Percentiles rank a stretch among this genome's conserved stretches.
Evolutionary conservation across 2,329 filamentous ascomycete genomes (phyloP).

Genomic region (Neoscytalidium dimidiatum): DNA sequence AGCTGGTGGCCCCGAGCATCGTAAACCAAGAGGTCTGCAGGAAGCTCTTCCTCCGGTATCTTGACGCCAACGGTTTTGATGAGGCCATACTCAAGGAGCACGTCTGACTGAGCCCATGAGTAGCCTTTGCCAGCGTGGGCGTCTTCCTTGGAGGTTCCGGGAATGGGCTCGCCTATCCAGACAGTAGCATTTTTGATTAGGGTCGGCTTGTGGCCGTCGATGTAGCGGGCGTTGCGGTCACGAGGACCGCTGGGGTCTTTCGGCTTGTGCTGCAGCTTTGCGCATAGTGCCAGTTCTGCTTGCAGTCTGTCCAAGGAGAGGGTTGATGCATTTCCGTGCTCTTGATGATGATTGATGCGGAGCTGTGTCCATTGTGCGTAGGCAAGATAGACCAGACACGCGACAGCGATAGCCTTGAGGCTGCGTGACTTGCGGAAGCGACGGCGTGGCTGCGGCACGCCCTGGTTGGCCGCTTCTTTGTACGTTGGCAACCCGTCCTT

Average conservation of each 20-base stretch:
- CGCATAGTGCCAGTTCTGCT: slow-evolving; percentile 58
- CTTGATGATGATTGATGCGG: slow-evolving; percentile 25
- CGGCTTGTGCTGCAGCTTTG: slow-evolving; percentile 57
- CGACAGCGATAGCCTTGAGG: slow-evolving; percentile 23
- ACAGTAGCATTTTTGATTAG: slow-evolving; percentile 68
- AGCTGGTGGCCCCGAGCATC: slow-evolving; percentile 63
- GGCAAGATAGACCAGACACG: slow-evolving; percentile 26
- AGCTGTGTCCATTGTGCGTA: slow-evolving; percentile 21
- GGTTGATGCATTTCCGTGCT: slow-evolving; percentile 16
- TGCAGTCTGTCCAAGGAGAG: slow-evolving; percentile 58
- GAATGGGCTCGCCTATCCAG: slow-evolving; percentile 63
- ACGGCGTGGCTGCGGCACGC: slow-evolving; percentile 24
- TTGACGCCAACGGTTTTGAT: slow-evolving; percentile 55
- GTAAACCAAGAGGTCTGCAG: slow-evolving; percentile 54
- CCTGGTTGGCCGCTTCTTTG: slow-evolving; percentile 25
- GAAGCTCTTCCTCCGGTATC: slow-evolving; percentile 47
- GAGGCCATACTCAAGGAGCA: slow-evolving; percentile 62
- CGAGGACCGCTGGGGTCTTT: slow-evolving; percentile 58
- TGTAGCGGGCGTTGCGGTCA: slow-evolving; percentile 61
- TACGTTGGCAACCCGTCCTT: slow-evolving; percentile 29
- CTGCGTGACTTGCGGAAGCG: slow-evolving; percentile 26
- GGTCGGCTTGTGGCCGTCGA: slow-evolving; percentile 60
- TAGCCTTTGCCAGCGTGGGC: slow-evolving; percentile 61
- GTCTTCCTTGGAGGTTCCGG: slow-evolving; percentile 56
- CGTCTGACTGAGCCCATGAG: slow-evolving; percentile 61